Evolutionary conservation across 768 basidiomycete species (phyloP).

Genomic region (Chlorophyllum brunneum): DNA sequence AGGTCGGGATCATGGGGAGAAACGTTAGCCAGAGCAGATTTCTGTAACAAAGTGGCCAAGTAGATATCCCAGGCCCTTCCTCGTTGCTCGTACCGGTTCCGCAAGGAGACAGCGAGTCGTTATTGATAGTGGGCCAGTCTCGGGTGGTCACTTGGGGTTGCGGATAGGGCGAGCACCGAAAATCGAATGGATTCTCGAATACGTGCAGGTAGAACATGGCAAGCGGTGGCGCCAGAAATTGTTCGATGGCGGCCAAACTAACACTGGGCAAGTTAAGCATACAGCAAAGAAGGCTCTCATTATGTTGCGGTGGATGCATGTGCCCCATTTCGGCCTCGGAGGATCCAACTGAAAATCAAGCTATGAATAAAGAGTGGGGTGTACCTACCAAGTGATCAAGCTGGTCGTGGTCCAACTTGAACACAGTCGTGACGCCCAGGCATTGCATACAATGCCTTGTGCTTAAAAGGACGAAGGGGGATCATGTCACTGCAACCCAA

Average conservation of each 20-base stretch:
- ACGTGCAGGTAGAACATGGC: constrained; percentile 1
- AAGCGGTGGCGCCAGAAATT: neutral
- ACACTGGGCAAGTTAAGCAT: no score
- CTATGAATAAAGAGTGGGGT: no score
- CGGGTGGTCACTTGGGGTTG: constrained; percentile 13
- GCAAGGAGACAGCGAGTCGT: constrained; percentile 13
- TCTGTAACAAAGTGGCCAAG: constrained; percentile 12
- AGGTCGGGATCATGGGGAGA: constrained; percentile 9
- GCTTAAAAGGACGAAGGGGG: no score
- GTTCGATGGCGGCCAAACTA: neutral
- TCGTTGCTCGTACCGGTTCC: constrained; percentile 9
- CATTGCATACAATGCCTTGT: no score
- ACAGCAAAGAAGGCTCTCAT: no score
- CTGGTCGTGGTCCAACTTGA: no score
- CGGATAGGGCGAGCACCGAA: constrained; percentile 10
- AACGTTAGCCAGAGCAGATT: constrained; percentile 9
- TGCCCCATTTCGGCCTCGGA: no score
- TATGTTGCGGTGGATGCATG: no score
- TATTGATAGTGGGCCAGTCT: constrained; percentile 16
- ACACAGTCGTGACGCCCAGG: no score
- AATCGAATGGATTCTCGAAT: constrained; percentile 15
- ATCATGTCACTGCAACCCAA: no score
- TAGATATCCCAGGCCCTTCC: constrained; percentile 11
- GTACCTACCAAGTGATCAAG: no score
- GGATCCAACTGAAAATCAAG: no score